A percentile compares a stretch with the other conserved stretches of the same genome.
Evolutionary conservation across 75 land plant species (phyloP).

Genomic region (Ceratopteris richardii): DNA sequence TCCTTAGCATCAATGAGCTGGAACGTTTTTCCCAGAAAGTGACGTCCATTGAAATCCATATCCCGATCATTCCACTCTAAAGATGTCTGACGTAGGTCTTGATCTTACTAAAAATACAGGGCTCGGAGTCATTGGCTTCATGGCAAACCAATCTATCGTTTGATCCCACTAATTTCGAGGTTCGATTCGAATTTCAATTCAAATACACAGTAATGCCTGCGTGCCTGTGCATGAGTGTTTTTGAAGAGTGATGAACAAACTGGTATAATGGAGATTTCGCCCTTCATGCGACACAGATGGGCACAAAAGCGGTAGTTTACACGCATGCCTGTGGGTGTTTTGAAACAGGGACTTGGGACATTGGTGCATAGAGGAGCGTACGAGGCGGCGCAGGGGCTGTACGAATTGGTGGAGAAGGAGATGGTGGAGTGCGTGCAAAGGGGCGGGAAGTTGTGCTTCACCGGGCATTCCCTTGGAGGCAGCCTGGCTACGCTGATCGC

Average conservation of each 20-base stretch:
- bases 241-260: no score
- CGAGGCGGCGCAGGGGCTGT: constrained; percentile 83
- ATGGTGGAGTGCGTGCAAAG: constrained; percentile 33
- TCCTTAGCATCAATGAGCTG: background rate
- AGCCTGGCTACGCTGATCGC: constrained; percentile 61
- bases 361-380: constrained; percentile 81
- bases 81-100: no score
- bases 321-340: no score
- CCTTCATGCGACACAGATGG: no score
- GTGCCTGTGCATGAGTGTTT: no score
- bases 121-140: constrained; percentile 81
- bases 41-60: no score
- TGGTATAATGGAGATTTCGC: no score
- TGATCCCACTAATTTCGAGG: constrained; percentile 87
- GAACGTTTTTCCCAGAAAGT: background rate
- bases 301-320: no score
- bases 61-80: no score
- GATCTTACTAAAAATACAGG: no score
- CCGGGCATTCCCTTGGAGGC: constrained; percentile 89
- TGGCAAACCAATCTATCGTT: constrained; percentile 95
- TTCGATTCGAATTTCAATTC: constrained; percentile 4
- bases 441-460: constrained; percentile 65
- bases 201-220: no score
- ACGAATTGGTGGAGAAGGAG: constrained; percentile 63
- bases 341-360: constrained; percentile 44